Percentiles rank a stretch among this genome's conserved stretches.
Evolutionary conservation across 2,329 filamentous ascomycete genomes (phyloP).

Genomic region (Venturia nashicola): DNA sequence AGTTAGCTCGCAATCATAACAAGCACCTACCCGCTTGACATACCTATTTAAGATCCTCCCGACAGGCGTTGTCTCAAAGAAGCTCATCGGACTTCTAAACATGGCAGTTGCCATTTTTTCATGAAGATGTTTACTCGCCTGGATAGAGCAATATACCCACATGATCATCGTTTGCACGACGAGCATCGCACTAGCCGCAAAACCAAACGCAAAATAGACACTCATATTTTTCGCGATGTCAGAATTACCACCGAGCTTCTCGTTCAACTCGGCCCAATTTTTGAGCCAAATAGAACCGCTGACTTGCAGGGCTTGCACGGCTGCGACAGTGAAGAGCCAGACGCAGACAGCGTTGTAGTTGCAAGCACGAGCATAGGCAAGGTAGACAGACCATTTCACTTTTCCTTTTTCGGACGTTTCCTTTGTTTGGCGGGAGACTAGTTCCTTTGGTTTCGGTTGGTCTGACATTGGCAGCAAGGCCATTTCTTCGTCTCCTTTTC

Average conservation of each 20-base stretch:
- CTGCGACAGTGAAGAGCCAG: constrained; percentile 60
- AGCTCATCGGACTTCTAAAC: constrained; percentile 88
- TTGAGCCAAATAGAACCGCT: constrained; percentile 69
- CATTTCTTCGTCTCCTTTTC: constrained; percentile 19
- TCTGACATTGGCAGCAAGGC: constrained; percentile 55
- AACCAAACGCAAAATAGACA: constrained; percentile 79
- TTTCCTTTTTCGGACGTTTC: constrained; percentile 80
- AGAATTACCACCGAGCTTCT: constrained; percentile 48
- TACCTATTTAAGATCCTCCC: constrained; percentile 76
- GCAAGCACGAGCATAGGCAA: constrained; percentile 79
- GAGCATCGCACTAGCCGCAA: constrained; percentile 68
- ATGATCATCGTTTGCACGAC: constrained; percentile 78
- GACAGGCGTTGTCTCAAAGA: constrained; percentile 86
- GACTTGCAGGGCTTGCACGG: constrained; percentile 65
- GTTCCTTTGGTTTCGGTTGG: neutral
- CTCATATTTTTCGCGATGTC: constrained; percentile 73
- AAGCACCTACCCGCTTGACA: neutral
- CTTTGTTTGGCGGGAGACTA: constrained; percentile 60
- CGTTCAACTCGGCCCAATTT: constrained; percentile 71
- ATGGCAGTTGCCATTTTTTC: constrained; percentile 87
- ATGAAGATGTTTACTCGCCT: constrained; percentile 81
- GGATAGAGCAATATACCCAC: constrained; percentile 92
- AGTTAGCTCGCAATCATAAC: neutral
- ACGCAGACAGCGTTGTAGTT: constrained; percentile 66
- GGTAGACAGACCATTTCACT: constrained; percentile 85